Conservation (phyloP, 2,329 filamentous ascomycete species). For the Zymoseptoria pseudotritici region DNA sequence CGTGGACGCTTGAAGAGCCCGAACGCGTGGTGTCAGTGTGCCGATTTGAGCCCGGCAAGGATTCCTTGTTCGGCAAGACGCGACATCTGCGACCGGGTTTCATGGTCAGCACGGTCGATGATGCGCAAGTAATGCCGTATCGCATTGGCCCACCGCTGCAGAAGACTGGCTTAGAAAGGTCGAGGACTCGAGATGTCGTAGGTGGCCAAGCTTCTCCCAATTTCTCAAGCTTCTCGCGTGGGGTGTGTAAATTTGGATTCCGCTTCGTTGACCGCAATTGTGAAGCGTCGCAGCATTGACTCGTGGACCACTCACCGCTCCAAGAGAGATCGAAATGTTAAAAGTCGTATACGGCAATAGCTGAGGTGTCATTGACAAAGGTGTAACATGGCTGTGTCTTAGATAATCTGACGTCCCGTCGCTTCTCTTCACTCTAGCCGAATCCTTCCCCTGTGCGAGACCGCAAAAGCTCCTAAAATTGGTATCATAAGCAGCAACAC, state of each 20-base stretch:
- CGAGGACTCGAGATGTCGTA: background rate
- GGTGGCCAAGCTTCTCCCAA: background rate
- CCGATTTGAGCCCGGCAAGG: background rate
- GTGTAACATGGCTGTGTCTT: background rate
- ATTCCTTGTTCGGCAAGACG: background rate
- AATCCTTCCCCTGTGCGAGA: background rate
- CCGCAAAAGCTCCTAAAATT: background rate
- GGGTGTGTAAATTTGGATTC: background rate
- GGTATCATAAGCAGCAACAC: constrained; percentile 6
- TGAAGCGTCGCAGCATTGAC: background rate
- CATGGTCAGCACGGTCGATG: background rate
- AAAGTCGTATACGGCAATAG: background rate
- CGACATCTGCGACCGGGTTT: background rate
- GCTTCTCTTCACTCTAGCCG: background rate
- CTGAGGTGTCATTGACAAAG: background rate
- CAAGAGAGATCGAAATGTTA: background rate
- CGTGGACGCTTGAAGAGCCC: background rate
- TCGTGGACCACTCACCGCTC: background rate
- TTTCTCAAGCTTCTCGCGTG: background rate
- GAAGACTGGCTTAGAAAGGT: background rate
- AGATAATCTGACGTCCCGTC: background rate
- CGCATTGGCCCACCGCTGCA: too few species aligned
- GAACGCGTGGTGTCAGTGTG: background rate
- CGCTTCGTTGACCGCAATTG: background rate
- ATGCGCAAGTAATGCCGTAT: background rate